Evolutionary conservation across 2,329 filamentous ascomycete species (phyloP).

Genomic region (Lasiodiplodia sp.): DNA sequence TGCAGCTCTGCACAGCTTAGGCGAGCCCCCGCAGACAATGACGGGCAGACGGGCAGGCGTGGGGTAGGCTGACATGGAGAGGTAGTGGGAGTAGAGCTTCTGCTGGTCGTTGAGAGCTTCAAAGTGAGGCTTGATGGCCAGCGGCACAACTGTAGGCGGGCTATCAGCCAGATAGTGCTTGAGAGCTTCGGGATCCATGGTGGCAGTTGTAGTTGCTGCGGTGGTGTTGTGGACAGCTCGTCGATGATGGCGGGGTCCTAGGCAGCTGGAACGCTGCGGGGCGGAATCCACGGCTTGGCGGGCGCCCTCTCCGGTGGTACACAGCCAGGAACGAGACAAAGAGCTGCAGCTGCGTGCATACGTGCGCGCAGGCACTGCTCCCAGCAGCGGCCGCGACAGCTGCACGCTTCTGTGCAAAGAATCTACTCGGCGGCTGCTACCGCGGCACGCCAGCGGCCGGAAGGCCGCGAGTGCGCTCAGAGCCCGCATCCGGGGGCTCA

Average conservation of each 20-base stretch:
- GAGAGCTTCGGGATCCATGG: slow-evolving; percentile 54
- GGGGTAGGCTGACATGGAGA: slow-evolving; percentile 44
- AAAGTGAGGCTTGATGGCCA: slow-evolving; percentile 94
- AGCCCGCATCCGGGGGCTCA: slow-evolving; percentile 1
- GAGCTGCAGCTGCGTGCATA: slow-evolving; percentile 21
- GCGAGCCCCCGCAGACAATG: slow-evolving; percentile 11
- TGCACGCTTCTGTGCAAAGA: not conserved
- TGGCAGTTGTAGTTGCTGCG: slow-evolving; percentile 32
- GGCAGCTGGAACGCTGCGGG: slow-evolving; percentile 21
- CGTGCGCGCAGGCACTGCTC: not conserved
- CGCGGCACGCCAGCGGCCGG: slow-evolving; percentile 3
- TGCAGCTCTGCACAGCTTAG: slow-evolving; percentile 8
- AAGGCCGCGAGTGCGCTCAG: slow-evolving; percentile 12
- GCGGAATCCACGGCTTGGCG: slow-evolving; percentile 15
- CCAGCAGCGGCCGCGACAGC: not conserved
- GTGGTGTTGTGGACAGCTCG: slow-evolving; percentile 23
- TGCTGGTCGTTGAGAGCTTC: slow-evolving; percentile 76
- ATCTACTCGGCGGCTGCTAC: slow-evolving; percentile 8
- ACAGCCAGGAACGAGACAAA: slow-evolving; percentile 3
- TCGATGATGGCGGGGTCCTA: slow-evolving; percentile 24
- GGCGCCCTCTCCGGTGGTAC: slow-evolving; percentile 1
- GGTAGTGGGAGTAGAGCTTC: slow-evolving; percentile 86
- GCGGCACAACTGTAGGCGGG: slow-evolving; percentile 84
- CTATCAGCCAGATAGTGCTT: slow-evolving; percentile 88
- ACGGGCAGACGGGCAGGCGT: slow-evolving; percentile 2